These are phyloP conservation scores for Metschnikowia corniflorae DNA, from an alignment of 805 yeast species.

Conservation along the genomic window DNA sequence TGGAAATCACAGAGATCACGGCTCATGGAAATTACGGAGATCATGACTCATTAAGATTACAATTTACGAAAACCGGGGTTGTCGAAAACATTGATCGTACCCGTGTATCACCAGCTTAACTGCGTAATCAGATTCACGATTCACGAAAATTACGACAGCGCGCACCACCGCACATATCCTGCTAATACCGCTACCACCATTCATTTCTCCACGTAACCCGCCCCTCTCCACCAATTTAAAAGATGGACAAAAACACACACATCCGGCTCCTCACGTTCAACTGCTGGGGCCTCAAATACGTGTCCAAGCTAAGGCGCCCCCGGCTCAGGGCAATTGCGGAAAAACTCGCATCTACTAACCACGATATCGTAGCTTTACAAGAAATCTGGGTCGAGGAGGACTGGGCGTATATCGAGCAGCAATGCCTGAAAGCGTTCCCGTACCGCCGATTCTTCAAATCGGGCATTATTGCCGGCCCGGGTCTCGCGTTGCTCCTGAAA, in stretches of 20 bases:
- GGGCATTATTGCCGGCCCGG: conserved; percentile 92
- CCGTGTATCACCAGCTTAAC: no score
- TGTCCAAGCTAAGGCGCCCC: conserved; percentile 64
- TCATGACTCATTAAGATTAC: no score
- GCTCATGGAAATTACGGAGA: no score
- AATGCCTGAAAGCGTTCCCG: conserved; percentile 50
- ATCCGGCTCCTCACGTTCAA: conserved; percentile 58
- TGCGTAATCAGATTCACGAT: no score
- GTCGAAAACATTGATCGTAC: no score
- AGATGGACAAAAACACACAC: conserved; percentile 4
- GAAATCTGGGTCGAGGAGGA: conserved; percentile 90
- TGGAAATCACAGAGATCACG: no score
- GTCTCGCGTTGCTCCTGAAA: conserved; percentile 78
- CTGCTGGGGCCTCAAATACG: conserved; percentile 86
- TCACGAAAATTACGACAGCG: no score
- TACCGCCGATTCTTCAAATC: conserved; percentile 68
- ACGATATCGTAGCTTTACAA: conserved; percentile 89
- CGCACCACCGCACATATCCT: no score
- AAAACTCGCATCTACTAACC: conserved; percentile 48
- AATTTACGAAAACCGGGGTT: no score
- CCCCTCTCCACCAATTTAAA: no score
- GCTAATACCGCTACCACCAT: no score
- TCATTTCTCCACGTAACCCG: no score
- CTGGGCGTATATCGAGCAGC: conserved; percentile 59
- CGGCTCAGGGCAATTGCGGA: conserved; percentile 75